These are phyloP conservation scores for Globisporangium paroecandrum DNA, from an alignment of 352 stramenopile species.

Conservation along the genomic window DNA sequence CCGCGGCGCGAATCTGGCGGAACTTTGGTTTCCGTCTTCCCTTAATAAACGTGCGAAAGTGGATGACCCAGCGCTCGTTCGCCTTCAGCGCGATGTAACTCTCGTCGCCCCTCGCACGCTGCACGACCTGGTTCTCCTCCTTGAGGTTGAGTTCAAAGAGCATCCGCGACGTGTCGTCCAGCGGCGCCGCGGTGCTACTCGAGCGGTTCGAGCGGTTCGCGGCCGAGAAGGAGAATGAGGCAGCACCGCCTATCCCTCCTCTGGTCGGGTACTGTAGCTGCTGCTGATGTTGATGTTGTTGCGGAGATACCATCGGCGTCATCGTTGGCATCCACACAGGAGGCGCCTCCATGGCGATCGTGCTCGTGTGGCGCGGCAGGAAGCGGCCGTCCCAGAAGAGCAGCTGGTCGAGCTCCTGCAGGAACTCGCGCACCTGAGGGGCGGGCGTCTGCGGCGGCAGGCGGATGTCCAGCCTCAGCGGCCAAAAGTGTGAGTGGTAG, in stretches of 20 bases:
- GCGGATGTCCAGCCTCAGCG: conserved; percentile 46
- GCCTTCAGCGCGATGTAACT: conserved; percentile 42
- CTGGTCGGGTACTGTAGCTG: not conserved
- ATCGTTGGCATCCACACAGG: not conserved
- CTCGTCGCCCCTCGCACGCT: conserved; percentile 48
- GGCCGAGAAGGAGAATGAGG: not conserved
- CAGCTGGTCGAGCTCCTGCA: conserved; percentile 64
- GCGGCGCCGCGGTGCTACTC: conserved; percentile 11
- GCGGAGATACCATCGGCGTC: not conserved
- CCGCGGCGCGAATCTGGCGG: conserved; percentile 39
- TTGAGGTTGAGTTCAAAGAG: conserved; percentile 50
- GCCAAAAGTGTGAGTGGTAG: conserved; percentile 50
- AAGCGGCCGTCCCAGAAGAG: conserved; percentile 36
- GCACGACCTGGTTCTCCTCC: conserved; percentile 45
- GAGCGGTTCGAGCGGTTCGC: conserved; percentile 12
- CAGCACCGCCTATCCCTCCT: not conserved
- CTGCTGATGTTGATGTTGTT: not conserved
- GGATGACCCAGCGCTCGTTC: conserved; percentile 50
- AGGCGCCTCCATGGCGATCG: conserved; percentile 11
- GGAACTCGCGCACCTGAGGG: conserved; percentile 42
- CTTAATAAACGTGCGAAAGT: conserved; percentile 57
- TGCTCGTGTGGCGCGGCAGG: conserved; percentile 7
- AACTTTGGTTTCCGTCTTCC: conserved; percentile 43
- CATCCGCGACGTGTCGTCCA: conserved; percentile 16
- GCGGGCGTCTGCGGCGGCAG: conserved; percentile 32